Conservation (phyloP, 768 basidiomycete genomes). For the Stropharia rugosoannulata region DNA sequence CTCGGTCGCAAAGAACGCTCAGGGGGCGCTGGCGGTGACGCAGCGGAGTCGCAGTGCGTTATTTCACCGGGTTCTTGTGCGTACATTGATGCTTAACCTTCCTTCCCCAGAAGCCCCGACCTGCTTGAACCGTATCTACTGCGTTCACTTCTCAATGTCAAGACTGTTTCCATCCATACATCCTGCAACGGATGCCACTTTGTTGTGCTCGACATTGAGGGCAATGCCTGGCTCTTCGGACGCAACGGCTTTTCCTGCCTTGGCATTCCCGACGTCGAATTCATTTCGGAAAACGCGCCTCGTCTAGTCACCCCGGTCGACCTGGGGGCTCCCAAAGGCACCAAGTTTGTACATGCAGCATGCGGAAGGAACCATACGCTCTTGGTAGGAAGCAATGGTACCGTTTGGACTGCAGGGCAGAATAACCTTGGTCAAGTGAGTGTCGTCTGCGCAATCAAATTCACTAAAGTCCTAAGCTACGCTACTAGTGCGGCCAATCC, state of each 20-base stretch:
- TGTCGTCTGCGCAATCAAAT: background rate
- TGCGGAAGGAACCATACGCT: constrained; percentile 83
- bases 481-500: constrained; percentile 68
- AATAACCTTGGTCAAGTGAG: constrained; percentile 83
- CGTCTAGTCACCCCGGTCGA: constrained; percentile 56
- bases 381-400: constrained; percentile 78
- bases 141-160: constrained; percentile 82
- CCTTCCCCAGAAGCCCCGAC: constrained; percentile 60
- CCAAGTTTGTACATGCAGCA: constrained; percentile 78
- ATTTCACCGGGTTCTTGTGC: constrained; percentile 5
- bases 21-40: constrained; percentile 42
- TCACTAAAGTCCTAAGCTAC: background rate
- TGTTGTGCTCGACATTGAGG: constrained; percentile 70
- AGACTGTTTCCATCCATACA: constrained; percentile 68
- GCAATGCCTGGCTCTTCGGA: constrained; percentile 89
- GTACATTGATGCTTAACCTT: background rate
- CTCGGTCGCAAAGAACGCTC: constrained; percentile 75
- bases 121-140: constrained; percentile 87
- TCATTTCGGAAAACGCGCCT: constrained; percentile 76
- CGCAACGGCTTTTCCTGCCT: constrained; percentile 72
- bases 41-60: constrained; percentile 37
- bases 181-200: constrained; percentile 78
- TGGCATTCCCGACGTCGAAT: constrained; percentile 55
- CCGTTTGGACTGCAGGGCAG: constrained; percentile 80
- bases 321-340: constrained; percentile 55